Percentiles rank a stretch among this genome's conserved stretches.
Conservation (phyloP, 768 basidiomycete species). For the Pleurotus salmoneostramineus region DNA sequence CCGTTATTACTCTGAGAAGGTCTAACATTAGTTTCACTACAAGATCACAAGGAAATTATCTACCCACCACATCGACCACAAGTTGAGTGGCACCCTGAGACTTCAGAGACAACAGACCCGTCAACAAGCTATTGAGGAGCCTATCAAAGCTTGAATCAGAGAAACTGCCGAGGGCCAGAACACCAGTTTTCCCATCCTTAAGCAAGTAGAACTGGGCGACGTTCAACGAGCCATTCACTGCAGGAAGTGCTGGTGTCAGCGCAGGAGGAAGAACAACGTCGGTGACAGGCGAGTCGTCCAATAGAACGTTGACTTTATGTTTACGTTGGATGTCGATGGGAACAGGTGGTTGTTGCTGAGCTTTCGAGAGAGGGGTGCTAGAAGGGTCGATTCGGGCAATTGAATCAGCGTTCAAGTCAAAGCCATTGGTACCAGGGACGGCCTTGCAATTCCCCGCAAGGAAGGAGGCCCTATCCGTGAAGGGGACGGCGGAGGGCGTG, state of each 20-base stretch:
- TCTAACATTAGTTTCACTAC: not conserved
- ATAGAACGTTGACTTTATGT: constrained; percentile 43
- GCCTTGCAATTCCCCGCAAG: constrained; percentile 51
- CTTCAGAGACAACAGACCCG: constrained; percentile 44
- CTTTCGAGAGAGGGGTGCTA: constrained; percentile 25
- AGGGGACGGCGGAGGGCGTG: constrained; percentile 36
- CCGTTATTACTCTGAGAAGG: constrained; percentile 39
- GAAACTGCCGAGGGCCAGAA: constrained; percentile 57
- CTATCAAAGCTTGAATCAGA: constrained; percentile 36
- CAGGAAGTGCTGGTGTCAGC: constrained; percentile 30
- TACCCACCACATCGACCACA: constrained; percentile 54
- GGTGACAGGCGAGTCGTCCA: constrained; percentile 40
- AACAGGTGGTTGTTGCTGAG: constrained; percentile 36
- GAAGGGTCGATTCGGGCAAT: constrained; percentile 6
- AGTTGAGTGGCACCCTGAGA: constrained; percentile 43
- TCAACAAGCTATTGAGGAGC: constrained; percentile 39
- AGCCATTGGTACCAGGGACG: constrained; percentile 43
- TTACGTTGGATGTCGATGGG: constrained; percentile 24
- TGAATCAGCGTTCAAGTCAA: constrained; percentile 28
- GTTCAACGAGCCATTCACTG: constrained; percentile 40
- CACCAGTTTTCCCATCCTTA: constrained; percentile 48
- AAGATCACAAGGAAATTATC: not conserved
- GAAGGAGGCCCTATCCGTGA: constrained; percentile 46
- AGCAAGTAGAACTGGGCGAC: constrained; percentile 55
- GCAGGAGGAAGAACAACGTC: constrained; percentile 39